A percentile compares a stretch with the other conserved stretches of the same genome.
phyloP scores from a whole-genome alignment of 2,329 filamentous ascomycete genomes.

The Ceratocystis lukuohia region DNA sequence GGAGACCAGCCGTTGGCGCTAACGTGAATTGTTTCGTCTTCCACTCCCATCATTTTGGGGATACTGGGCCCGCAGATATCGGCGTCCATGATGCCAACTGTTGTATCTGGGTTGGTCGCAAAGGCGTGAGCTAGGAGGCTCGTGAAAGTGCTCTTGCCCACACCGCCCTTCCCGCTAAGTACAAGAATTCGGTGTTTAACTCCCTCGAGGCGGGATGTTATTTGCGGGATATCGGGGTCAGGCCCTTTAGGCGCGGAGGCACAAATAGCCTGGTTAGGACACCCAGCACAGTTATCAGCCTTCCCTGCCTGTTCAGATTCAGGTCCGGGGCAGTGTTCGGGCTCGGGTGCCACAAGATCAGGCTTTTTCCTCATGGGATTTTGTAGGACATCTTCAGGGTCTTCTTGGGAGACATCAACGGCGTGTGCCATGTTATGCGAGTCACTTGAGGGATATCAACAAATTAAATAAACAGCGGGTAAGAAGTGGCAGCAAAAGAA shows the following conservation, averaged over 20 bases:
- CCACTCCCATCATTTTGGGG: conserved; percentile 98
- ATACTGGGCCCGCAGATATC: conserved; percentile 95
- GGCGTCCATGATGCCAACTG: conserved; percentile 92
- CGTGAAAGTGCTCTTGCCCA: conserved; percentile 91
- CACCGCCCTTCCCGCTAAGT: conserved; percentile 86
- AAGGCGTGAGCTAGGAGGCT: conserved; percentile 81
- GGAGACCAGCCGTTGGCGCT: conserved; percentile 83
- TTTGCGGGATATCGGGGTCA: conserved; percentile 83
- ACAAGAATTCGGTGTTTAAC: conserved; percentile 89
- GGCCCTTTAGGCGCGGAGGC: conserved; percentile 88
- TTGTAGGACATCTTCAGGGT: conserved; percentile 55
- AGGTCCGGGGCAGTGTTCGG: conserved; percentile 90
- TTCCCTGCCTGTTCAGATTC: conserved; percentile 58
- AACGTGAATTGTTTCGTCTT: conserved; percentile 84
- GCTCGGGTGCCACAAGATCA: conserved; percentile 82
- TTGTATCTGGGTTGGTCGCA: conserved; percentile 61
- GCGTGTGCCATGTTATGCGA: conserved; percentile 59
- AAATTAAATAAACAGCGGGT: not conserved
- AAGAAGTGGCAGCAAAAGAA: not conserved
- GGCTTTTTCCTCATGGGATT: conserved; percentile 61
- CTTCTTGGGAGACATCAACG: conserved; percentile 47
- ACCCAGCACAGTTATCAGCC: conserved; percentile 79
- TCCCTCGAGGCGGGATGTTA: conserved; percentile 65
- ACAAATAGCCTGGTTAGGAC: conserved; percentile 92
- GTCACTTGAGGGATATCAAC: no score